phyloP scores from a whole-genome alignment of 2,329 filamentous ascomycete genomes.

The Reticulascus tulasneorum region DNA sequence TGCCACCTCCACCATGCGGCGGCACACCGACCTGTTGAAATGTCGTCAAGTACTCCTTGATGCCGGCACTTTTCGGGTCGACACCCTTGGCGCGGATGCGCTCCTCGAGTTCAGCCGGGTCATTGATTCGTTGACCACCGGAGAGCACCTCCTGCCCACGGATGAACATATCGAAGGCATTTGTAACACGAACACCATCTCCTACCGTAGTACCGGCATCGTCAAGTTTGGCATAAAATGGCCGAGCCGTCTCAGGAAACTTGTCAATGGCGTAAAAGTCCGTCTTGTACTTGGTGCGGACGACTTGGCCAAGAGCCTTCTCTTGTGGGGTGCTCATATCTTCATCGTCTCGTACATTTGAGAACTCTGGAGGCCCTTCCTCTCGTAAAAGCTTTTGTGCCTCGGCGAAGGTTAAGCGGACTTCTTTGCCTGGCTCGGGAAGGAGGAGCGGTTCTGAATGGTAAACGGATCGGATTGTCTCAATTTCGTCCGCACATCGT shows the following conservation, averaged over 20 bases:
- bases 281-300: constrained; percentile 84
- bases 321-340: constrained; percentile 79
- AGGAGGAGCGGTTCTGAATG: constrained; percentile 75
- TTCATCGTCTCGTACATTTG: constrained; percentile 69
- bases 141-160: constrained; percentile 90
- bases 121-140: constrained; percentile 37
- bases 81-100: constrained; percentile 78
- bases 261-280: constrained; percentile 98
- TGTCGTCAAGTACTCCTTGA: constrained; percentile 85
- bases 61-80: constrained; percentile 67
- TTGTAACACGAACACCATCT: constrained; percentile 47
- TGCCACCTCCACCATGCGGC: constrained; percentile 86
- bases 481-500: constrained; percentile 67
- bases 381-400: constrained; percentile 73
- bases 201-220: constrained; percentile 53
- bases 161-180: constrained; percentile 80
- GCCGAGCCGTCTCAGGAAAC: constrained; percentile 83
- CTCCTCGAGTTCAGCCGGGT: constrained; percentile 65
- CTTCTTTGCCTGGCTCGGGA: constrained; percentile 68
- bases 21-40: constrained; percentile 79
- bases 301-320: constrained; percentile 81
- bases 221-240: constrained; percentile 81
- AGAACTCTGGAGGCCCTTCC: constrained; percentile 64
- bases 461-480: constrained; percentile 68
- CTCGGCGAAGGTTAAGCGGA: constrained; percentile 73